phyloP scores from a whole-genome alignment of 768 basidiomycete genomes.

The Heimioporus sp. region DNA sequence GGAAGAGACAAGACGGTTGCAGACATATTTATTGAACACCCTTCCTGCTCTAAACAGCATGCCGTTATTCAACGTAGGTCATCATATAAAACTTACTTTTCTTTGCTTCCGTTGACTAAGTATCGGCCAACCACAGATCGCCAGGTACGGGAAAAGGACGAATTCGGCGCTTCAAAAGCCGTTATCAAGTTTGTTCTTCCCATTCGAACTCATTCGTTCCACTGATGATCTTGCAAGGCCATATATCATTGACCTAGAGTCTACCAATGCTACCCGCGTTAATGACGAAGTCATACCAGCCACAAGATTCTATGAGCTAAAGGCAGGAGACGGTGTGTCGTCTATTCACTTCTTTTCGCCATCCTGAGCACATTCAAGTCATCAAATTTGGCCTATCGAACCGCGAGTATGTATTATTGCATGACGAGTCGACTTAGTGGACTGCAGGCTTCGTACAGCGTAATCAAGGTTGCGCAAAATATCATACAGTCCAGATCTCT shows the following conservation, averaged over 20 bases:
- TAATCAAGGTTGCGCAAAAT: background rate
- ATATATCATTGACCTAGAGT: conserved; percentile 96
- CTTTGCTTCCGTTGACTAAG: conserved; percentile 2
- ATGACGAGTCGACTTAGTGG: conserved; percentile 63
- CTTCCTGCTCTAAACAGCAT: conserved; percentile 98
- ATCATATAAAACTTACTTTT: background rate
- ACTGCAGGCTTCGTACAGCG: background rate
- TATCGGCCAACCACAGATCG: conserved; percentile 51
- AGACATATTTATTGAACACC: conserved; percentile 89
- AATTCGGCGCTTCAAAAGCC: conserved; percentile 77
- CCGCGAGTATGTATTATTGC: conserved; percentile 82
- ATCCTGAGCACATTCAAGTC: conserved; percentile 42
- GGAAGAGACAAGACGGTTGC: conserved; percentile 87
- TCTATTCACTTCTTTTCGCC: background rate
- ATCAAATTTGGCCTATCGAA: conserved; percentile 83
- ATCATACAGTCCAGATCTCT: background rate
- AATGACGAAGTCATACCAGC: conserved; percentile 84
- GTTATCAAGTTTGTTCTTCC: conserved; percentile 69
- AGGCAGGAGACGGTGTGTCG: conserved; percentile 68
- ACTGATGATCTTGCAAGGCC: conserved; percentile 52
- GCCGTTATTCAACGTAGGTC: conserved; percentile 88
- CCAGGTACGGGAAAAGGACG: conserved; percentile 81
- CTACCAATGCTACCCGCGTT: conserved; percentile 94
- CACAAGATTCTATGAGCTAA: conserved; percentile 85
- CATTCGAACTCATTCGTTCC: conserved; percentile 1